These are phyloP conservation scores for Aspergillus egyptiacus DNA, from an alignment of 495 filamentous ascomycete species.

Conservation along the genomic window DNA sequence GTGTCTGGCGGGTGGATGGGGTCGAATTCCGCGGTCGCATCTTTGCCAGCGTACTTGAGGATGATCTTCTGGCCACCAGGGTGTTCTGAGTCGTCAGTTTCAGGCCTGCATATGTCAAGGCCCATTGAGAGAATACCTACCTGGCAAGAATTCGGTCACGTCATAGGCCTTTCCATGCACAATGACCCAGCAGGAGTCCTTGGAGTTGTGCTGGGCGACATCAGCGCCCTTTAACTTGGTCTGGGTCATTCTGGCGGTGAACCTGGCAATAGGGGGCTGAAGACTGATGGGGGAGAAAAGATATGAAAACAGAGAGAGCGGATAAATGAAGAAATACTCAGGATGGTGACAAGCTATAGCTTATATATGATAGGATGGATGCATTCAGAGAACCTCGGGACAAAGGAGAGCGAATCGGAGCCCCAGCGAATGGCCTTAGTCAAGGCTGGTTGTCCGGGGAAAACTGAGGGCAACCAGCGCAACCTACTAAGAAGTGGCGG, in stretches of 20 bases:
- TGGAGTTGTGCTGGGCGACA: constrained; percentile 77
- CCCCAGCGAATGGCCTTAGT: not conserved
- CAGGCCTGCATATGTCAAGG: not conserved
- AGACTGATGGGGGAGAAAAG: not conserved
- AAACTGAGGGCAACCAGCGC: not conserved
- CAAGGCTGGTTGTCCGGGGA: constrained; percentile 6
- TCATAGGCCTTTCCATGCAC: constrained; percentile 92
- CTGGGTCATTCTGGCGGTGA: constrained; percentile 28
- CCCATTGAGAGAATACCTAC: constrained; percentile 18
- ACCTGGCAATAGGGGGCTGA: not conserved
- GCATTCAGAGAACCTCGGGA: constrained; percentile 24
- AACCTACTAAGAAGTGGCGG: constrained; percentile 6
- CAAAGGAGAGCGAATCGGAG: constrained; percentile 22
- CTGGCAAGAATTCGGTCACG: constrained; percentile 80
- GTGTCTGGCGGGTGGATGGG: constrained; percentile 90
- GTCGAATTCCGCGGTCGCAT: constrained; percentile 86
- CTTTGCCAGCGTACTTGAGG: constrained; percentile 74
- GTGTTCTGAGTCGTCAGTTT: constrained; percentile 51
- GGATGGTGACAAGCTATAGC: not conserved
- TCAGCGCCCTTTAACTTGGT: constrained; percentile 61
- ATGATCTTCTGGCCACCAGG: constrained; percentile 81
- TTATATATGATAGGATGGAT: not conserved
- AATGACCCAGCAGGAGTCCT: constrained; percentile 76
- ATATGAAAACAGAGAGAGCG: constrained; percentile 2
- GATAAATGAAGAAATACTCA: constrained; percentile 4